Evolutionary conservation across 306 rosid species (phyloP), one percentile per base, ranked within the genome.

Genomic region (Lablab purpureus): DNA sequence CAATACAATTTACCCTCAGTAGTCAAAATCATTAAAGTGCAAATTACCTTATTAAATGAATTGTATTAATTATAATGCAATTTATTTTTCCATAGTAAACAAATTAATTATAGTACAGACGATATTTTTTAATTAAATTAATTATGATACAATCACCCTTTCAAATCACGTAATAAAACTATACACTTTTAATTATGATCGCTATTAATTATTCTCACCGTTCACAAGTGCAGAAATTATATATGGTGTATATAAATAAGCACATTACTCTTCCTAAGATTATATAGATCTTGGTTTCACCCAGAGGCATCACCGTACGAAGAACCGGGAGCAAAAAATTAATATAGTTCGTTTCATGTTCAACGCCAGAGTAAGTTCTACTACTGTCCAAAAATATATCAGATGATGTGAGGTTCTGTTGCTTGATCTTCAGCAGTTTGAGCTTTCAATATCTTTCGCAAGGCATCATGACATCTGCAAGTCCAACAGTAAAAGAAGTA

Each of bases 401-500:
- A 87, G 55, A 75, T 82, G 28, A 80, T n/a, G 55, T 15, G 46
- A 55, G 84, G 50, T 77, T 71, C 87, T 66, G 54, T 68, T 71
- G 22, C 52, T 52, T 65, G 60, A 76, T 36, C 82, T 76, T 75
- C 47, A 54, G 82, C 75, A 54, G 73, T 54, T 62, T 14, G 84
- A 83, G 78, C 87, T 74, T 79, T 81, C 87, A 87, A n/a, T 83
- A 88, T 59, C 54, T 73, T 88, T 74, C 85, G 70, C 84, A 90
- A 73, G 58, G 94, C 94, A 71, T 64, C 41, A 63, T 87, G 89
- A 75, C 94, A 90, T 86, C 94, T 90, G 88, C 83, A 85, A 81
- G 73, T 58, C 21, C 25, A 65, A 62, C 51, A 72, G 28, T 27
- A 81, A 49, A 75, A 58, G 40, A 60, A 76, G 37, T 21, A 83